phyloP scores from a whole-genome alignment of 192 early-diverging fungal species.

The Linderina pennispora region DNA sequence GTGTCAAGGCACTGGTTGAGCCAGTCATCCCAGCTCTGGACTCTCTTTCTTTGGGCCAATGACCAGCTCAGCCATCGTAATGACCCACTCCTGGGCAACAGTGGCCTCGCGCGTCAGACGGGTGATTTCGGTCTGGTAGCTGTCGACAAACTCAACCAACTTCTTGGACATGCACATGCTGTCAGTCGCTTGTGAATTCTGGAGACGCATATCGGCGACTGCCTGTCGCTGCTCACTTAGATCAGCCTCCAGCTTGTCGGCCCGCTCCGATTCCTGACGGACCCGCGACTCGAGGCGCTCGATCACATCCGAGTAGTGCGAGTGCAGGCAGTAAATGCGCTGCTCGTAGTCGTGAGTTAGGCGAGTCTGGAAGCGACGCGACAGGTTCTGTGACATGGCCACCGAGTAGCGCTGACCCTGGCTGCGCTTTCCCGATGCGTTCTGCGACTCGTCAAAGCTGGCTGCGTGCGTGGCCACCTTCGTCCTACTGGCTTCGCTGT shows the following conservation, averaged over 20 bases:
- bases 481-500: constrained; percentile 7
- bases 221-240: constrained; percentile 18
- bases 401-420: constrained; percentile 29
- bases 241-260: constrained; percentile 15
- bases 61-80: constrained; percentile 34
- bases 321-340: constrained; percentile 43
- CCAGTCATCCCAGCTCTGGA: constrained; percentile 45
- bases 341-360: constrained; percentile 40
- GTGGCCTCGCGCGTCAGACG: constrained; percentile 25
- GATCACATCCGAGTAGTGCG: constrained; percentile 36
- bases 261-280: constrained; percentile 12
- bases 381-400: constrained; percentile 37
- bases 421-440: not conserved
- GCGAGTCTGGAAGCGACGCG: constrained; percentile 34
- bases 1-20: constrained; percentile 24
- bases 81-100: constrained; percentile 40
- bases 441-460: not conserved
- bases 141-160: constrained; percentile 32
- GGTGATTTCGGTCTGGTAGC: constrained; percentile 24
- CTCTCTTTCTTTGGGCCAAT: constrained; percentile 36
- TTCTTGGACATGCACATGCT: constrained; percentile 10
- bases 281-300: constrained; percentile 33
- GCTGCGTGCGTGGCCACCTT: not conserved
- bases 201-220: constrained; percentile 7
- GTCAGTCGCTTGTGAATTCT: not conserved